These are phyloP conservation scores for Colletotrichum sp. DNA, from an alignment of 2,329 filamentous ascomycete genomes.

Conservation along the genomic window DNA sequence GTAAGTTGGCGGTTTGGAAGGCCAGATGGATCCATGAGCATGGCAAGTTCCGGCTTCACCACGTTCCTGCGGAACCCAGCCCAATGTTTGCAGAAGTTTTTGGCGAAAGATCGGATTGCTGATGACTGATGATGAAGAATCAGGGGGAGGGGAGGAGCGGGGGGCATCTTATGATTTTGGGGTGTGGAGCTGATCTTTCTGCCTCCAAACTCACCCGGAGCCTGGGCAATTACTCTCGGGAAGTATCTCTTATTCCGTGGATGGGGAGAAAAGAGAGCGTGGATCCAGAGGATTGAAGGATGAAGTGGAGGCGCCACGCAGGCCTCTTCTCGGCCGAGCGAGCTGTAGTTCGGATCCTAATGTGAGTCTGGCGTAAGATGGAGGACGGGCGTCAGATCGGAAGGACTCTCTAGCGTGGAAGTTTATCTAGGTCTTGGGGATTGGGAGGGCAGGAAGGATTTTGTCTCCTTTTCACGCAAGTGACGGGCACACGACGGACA, in stretches of 20 bases:
- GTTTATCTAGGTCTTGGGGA: background rate
- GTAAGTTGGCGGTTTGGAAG: background rate
- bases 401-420: background rate
- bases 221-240: background rate
- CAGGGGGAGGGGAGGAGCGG: background rate
- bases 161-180: background rate
- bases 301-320: background rate
- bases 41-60: background rate
- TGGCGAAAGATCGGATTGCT: background rate
- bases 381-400: background rate
- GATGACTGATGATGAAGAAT: background rate
- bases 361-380: background rate
- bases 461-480: background rate
- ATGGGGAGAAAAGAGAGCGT: background rate
- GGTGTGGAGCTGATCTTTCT: background rate
- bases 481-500: background rate
- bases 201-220: background rate
- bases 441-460: background rate
- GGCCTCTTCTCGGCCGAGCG: conserved; percentile 3
- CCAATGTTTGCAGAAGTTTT: background rate
- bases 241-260: background rate
- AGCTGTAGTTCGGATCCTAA: background rate
- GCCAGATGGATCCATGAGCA: background rate
- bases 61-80: background rate
- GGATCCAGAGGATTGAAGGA: background rate